Conservation (phyloP, 1,284 basidiomycete genomes). For the Ceratobasidium sp. region DNA sequence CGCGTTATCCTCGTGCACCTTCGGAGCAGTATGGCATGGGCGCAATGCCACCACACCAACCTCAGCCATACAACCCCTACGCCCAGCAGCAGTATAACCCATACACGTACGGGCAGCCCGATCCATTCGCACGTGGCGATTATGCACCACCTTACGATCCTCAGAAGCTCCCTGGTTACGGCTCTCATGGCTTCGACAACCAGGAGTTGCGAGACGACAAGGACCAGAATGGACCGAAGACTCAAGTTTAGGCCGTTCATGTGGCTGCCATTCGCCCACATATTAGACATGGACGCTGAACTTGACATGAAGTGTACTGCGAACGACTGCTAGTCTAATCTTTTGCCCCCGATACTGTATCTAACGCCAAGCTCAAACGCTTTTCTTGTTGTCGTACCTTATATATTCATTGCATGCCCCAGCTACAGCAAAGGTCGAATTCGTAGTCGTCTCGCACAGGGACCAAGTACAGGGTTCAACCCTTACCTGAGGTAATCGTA, state of each 20-base stretch:
- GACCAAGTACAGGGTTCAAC: too few species aligned
- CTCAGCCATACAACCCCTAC: constrained; percentile 39
- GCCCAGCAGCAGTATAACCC: constrained; percentile 43
- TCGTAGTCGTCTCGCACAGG: too few species aligned
- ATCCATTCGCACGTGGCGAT: constrained; percentile 37
- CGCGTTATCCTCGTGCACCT: constrained; percentile 41
- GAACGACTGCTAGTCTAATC: too few species aligned
- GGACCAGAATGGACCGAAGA: constrained; percentile 33
- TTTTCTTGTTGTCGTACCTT: too few species aligned
- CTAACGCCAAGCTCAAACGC: not conserved
- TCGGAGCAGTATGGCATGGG: constrained; percentile 40
- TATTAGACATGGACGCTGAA: not conserved
- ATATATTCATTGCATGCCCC: too few species aligned
- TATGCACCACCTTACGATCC: constrained; percentile 41
- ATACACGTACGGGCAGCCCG: constrained; percentile 40
- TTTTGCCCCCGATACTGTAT: not conserved
- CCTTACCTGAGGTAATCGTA: too few species aligned
- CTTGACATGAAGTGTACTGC: not conserved
- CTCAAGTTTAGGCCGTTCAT: not conserved
- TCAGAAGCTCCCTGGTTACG: constrained; percentile 41
- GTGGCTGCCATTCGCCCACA: not conserved
- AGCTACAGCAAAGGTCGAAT: too few species aligned
- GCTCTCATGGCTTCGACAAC: constrained; percentile 40
- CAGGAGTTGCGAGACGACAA: constrained; percentile 41
- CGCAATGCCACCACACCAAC: constrained; percentile 33